Evolutionary conservation across 441 rosid genomes (phyloP).

Genomic region (Capsella rubella): DNA sequence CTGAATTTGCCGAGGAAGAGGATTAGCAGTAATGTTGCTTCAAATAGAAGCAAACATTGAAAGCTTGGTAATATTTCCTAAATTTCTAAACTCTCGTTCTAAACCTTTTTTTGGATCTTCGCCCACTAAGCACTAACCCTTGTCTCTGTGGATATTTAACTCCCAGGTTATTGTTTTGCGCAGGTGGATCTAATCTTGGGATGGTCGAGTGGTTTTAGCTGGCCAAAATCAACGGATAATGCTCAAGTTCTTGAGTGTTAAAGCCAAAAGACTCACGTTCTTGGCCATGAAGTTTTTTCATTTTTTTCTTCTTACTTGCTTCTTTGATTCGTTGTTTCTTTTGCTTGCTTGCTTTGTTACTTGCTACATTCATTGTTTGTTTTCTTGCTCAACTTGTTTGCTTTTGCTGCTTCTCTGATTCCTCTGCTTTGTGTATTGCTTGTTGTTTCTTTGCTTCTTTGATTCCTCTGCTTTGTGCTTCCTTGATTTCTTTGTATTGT

Average conservation of each 20-base stretch:
- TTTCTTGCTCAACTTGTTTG: no score
- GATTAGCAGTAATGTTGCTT: constrained; percentile 91
- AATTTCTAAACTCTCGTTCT: neutral
- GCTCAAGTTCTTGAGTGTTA: constrained; percentile 69
- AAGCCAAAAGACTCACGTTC: constrained; percentile 45
- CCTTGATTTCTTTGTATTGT: no score
- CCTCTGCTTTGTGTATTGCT: no score
- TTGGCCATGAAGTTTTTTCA: constrained; percentile 80
- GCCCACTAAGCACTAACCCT: neutral
- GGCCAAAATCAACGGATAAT: constrained; percentile 69
- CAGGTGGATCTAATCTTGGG: constrained; percentile 81
- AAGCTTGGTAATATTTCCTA: constrained; percentile 60
- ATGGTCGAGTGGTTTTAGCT: constrained; percentile 95
- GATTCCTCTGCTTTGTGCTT: no score
- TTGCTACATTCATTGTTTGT: no score
- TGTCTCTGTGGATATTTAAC: constrained; percentile 13
- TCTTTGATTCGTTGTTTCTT: no score
- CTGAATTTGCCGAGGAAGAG: constrained; percentile 87
- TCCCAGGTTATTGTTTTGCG: constrained; percentile 77
- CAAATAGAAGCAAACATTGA: constrained; percentile 83
- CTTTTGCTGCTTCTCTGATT: no score
- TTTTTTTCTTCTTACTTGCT: neutral
- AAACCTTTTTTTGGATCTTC: neutral
- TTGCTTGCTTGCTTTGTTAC: no score
- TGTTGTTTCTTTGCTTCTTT: no score